phyloP scores from a whole-genome alignment of 1,284 basidiomycete genomes.

The Anthracocystis setariae region DNA sequence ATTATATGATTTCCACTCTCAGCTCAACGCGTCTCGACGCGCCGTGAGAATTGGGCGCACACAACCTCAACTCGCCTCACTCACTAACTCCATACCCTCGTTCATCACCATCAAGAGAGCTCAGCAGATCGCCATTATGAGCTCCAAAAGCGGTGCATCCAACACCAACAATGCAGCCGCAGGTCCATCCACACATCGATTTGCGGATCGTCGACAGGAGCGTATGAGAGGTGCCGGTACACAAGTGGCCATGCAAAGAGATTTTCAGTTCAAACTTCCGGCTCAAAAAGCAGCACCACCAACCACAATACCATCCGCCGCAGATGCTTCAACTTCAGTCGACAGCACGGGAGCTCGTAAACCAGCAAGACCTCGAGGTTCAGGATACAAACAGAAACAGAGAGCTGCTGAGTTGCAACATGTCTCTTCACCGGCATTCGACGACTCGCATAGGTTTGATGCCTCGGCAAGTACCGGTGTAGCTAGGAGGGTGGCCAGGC shows the following conservation, averaged over 20 bases:
- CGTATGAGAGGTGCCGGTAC: constrained; percentile 54
- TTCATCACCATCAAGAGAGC: neutral
- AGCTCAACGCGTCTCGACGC: constrained; percentile 27
- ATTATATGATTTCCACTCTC: too few relatives aligned
- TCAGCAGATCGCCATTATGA: constrained; percentile 12
- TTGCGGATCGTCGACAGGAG: constrained; percentile 46
- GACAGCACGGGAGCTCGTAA: constrained; percentile 17
- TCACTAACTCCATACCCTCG: too few relatives aligned
- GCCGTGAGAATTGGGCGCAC: too few relatives aligned
- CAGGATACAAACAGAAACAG: constrained; percentile 18
- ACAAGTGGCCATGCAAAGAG: constrained; percentile 40
- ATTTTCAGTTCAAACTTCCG: constrained; percentile 49
- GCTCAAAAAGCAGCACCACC: constrained; percentile 13
- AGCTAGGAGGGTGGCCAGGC: constrained; percentile 14
- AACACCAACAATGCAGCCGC: constrained; percentile 25
- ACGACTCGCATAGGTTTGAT: constrained; percentile 18
- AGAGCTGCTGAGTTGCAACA: constrained; percentile 7
- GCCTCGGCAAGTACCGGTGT: constrained; percentile 37
- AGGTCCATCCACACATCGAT: constrained; percentile 32
- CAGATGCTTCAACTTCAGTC: constrained; percentile 16
- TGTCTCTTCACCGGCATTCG: constrained; percentile 5
- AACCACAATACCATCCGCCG: constrained; percentile 6
- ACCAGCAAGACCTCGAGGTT: constrained; percentile 22
- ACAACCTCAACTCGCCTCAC: neutral
- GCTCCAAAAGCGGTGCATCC: constrained; percentile 10